Conservation (phyloP, 2,329 filamentous ascomycete genomes). For the Sclerotiophoma versabilis region DNA sequence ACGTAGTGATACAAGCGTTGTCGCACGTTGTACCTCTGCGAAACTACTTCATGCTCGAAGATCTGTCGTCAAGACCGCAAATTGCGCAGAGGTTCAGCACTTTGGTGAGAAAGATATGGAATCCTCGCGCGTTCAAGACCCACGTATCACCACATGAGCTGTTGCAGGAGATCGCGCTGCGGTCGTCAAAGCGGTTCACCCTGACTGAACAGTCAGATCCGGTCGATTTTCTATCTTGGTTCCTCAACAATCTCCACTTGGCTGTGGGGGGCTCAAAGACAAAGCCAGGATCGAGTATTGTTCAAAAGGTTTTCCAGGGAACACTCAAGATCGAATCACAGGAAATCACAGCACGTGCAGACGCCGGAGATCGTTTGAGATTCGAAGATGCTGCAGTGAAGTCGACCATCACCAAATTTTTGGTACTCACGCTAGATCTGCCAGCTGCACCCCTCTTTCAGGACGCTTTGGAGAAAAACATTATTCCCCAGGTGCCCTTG, state of each 20-base stretch:
- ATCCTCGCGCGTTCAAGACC: constrained; percentile 91
- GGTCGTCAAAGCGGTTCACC: constrained; percentile 90
- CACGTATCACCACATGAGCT: constrained; percentile 98
- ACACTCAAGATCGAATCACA: constrained; percentile 91
- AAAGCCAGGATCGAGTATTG: constrained; percentile 81
- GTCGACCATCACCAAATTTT: constrained; percentile 78
- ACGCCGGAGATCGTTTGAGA: constrained; percentile 83
- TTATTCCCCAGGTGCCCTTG: constrained; percentile 91
- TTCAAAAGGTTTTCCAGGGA: constrained; percentile 94
- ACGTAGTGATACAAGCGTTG: constrained; percentile 90
- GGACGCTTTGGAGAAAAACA: constrained; percentile 91
- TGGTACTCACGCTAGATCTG: constrained; percentile 91
- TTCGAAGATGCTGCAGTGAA: constrained; percentile 93
- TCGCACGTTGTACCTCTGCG: constrained; percentile 88
- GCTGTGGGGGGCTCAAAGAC: constrained; percentile 89
- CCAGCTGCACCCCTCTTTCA: constrained; percentile 94
- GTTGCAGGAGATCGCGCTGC: constrained; percentile 89
- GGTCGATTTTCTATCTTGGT: constrained; percentile 96
- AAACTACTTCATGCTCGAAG: constrained; percentile 89
- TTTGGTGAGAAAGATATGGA: constrained; percentile 96
- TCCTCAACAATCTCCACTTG: constrained; percentile 93
- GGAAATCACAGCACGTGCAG: constrained; percentile 88
- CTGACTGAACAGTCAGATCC: constrained; percentile 92
- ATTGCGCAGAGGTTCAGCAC: constrained; percentile 88
- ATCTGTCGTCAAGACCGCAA: constrained; percentile 76